A percentile compares a stretch with the other conserved stretches of the same genome.
phyloP scores from a whole-genome alignment of 495 filamentous ascomycete genomes.

The Daldinia loculata region DNA sequence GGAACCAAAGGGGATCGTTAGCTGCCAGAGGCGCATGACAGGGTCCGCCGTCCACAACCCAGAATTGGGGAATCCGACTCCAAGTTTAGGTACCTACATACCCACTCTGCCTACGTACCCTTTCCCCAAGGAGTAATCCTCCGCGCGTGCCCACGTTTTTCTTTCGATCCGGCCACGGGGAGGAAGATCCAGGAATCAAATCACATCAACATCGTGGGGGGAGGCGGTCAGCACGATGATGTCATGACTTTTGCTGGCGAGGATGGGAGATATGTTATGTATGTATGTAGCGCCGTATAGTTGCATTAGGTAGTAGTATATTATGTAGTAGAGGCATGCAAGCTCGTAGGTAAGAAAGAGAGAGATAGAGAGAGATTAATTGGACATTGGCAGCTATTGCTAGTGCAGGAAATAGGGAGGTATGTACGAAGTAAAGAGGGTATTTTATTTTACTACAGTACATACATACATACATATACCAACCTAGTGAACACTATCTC shows the following conservation, averaged over 20 bases:
- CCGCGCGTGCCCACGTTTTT: background rate
- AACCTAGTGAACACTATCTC: background rate
- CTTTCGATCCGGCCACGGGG: background rate
- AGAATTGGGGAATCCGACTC: background rate
- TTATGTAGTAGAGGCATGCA: too few relatives aligned
- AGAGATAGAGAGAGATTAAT: too few relatives aligned
- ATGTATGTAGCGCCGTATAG: background rate
- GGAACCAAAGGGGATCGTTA: background rate
- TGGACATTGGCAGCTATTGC: too few relatives aligned
- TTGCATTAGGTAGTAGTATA: too few relatives aligned
- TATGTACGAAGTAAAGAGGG: too few relatives aligned
- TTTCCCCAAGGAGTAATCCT: background rate
- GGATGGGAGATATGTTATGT: background rate
- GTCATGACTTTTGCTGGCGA: conserved; percentile 23
- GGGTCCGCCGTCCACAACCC: background rate
- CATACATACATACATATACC: too few relatives aligned
- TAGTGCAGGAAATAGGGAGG: too few relatives aligned
- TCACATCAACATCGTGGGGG: background rate
- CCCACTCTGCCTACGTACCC: background rate
- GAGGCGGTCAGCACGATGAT: conserved; percentile 39
- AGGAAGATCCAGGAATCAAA: background rate
- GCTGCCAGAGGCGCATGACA: conserved; percentile 2
- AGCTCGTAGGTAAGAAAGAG: too few relatives aligned
- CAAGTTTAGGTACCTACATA: too few relatives aligned
- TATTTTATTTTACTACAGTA: too few relatives aligned